These are phyloP conservation scores for Neobulgaria alba DNA, from an alignment of 2,329 filamentous ascomycete species.

Conservation along the genomic window DNA sequence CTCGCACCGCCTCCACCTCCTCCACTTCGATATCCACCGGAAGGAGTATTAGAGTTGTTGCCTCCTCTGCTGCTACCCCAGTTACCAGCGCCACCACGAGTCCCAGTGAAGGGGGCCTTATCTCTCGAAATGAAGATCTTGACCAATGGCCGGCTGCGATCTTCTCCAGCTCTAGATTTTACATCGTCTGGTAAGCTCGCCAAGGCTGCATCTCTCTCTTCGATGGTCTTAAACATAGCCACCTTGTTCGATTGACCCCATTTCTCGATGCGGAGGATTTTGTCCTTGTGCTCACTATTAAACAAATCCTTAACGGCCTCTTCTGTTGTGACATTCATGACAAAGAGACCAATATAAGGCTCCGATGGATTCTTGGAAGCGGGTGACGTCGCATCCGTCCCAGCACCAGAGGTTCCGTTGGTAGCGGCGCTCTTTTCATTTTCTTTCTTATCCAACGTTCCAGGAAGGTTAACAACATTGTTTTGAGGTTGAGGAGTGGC, in stretches of 20 bases:
- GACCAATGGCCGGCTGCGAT: slow-evolving; percentile 70
- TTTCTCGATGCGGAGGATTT: slow-evolving; percentile 72
- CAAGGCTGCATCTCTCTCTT: slow-evolving; percentile 75
- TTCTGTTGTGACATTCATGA: slow-evolving; percentile 76
- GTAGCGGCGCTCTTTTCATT: slow-evolving; percentile 43
- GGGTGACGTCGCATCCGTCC: slow-evolving; percentile 44
- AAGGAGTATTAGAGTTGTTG: slow-evolving; percentile 39
- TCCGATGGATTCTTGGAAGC: slow-evolving; percentile 53
- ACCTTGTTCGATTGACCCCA: slow-evolving; percentile 75
- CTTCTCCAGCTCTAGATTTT: slow-evolving; percentile 61
- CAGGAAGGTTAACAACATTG: slow-evolving; percentile 28
- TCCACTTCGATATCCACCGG: slow-evolving; percentile 77
- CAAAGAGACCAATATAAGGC: slow-evolving; percentile 76
- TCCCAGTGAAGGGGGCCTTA: slow-evolving; percentile 41
- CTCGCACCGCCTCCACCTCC: slow-evolving; percentile 75
- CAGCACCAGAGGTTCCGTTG: slow-evolving; percentile 44
- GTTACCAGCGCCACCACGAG: slow-evolving; percentile 56
- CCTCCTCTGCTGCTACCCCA: slow-evolving; percentile 62
- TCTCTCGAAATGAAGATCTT: slow-evolving; percentile 72
- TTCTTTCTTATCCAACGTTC: slow-evolving; percentile 42
- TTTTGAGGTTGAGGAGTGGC: slow-evolving; percentile 37
- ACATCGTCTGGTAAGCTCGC: slow-evolving; percentile 65
- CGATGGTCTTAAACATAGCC: slow-evolving; percentile 69
- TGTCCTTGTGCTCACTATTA: slow-evolving; percentile 70
- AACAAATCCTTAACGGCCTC: slow-evolving; percentile 79